Percentiles rank a stretch among this genome's conserved stretches.
phyloP scores from a whole-genome alignment of 805 yeast species.

The Diddensiella transvaalensis region DNA sequence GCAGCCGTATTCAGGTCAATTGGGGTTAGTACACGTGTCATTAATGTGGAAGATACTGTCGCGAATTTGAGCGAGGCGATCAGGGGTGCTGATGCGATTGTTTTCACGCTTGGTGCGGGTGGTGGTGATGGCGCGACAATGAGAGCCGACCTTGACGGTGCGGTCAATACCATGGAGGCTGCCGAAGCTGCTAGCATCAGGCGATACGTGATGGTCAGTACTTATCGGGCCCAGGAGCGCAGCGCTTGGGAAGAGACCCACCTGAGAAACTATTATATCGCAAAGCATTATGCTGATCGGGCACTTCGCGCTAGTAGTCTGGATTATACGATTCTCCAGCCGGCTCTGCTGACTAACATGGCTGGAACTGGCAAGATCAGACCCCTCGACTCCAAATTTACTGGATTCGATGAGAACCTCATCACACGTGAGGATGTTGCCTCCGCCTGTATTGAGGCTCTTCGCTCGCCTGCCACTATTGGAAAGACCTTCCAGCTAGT shows the following conservation, averaged over 20 bases:
- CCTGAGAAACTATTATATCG: conserved; percentile 50
- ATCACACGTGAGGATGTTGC: conserved; percentile 59
- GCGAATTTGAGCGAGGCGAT: conserved; percentile 40
- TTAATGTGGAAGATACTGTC: conserved; percentile 35
- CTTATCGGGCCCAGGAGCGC: conserved; percentile 51
- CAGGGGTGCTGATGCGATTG: conserved; percentile 51
- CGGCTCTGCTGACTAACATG: conserved; percentile 44
- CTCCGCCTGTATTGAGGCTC: conserved; percentile 34
- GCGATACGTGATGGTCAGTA: conserved; percentile 54
- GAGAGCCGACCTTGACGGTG: conserved; percentile 60
- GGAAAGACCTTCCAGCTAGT: conserved; percentile 44
- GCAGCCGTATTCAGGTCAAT: conserved; percentile 37
- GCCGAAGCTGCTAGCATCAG: conserved; percentile 41
- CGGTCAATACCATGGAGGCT: conserved; percentile 55
- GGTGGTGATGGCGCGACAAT: conserved; percentile 49
- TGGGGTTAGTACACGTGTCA: conserved; percentile 37
- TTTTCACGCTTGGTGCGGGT: conserved; percentile 61
- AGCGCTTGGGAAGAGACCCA: conserved; percentile 41
- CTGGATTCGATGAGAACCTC: conserved; percentile 23
- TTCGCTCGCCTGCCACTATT: conserved; percentile 39
- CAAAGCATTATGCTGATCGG: conserved; percentile 59
- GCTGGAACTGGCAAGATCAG: conserved; percentile 44
- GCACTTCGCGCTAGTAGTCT: conserved; percentile 39
- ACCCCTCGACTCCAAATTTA: conserved; percentile 30
- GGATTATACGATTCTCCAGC: conserved; percentile 57